These are phyloP conservation scores for Pichia deserticola DNA, from an alignment of 805 yeast genomes.

Conservation along the genomic window DNA sequence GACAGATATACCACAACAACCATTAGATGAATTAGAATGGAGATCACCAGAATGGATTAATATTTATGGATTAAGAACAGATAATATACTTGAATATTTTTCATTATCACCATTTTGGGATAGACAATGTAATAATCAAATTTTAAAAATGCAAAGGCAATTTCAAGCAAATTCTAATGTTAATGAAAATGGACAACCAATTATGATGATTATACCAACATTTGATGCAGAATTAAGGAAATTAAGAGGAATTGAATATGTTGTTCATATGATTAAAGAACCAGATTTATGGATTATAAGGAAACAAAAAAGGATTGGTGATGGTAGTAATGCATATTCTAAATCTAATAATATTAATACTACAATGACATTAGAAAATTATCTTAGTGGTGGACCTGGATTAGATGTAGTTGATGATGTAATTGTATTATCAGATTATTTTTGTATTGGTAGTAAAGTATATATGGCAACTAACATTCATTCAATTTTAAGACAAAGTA, in stretches of 20 bases:
- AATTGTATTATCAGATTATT: conserved; percentile 64
- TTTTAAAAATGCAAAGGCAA: conserved; percentile 90
- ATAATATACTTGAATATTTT: conserved; percentile 88
- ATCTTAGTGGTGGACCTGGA: conserved; percentile 81
- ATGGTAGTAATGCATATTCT: conserved; percentile 14
- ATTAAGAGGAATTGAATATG: conserved; percentile 83
- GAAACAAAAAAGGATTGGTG: conserved; percentile 62
- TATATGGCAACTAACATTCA: conserved; percentile 82
- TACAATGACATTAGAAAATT: conserved; percentile 81
- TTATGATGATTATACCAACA: conserved; percentile 30
- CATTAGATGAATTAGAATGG: conserved; percentile 90
- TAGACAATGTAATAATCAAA: conserved; percentile 89
- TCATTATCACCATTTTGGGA: conserved; percentile 93
- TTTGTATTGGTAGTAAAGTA: conserved; percentile 84
- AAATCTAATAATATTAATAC: conserved; percentile 46
- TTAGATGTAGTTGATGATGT: conserved; percentile 47
- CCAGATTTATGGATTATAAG: conserved; percentile 92
- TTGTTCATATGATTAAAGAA: conserved; percentile 65
- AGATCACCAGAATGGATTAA: conserved; percentile 97
- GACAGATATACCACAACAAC: not conserved
- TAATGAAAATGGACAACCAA: not conserved
- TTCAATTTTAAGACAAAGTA: conserved; percentile 40
- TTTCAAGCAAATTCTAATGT: conserved; percentile 38
- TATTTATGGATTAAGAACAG: conserved; percentile 76
- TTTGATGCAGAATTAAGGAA: conserved; percentile 49